phyloP scores from a whole-genome alignment of 768 basidiomycete genomes.

The Boletus rex-veris region DNA sequence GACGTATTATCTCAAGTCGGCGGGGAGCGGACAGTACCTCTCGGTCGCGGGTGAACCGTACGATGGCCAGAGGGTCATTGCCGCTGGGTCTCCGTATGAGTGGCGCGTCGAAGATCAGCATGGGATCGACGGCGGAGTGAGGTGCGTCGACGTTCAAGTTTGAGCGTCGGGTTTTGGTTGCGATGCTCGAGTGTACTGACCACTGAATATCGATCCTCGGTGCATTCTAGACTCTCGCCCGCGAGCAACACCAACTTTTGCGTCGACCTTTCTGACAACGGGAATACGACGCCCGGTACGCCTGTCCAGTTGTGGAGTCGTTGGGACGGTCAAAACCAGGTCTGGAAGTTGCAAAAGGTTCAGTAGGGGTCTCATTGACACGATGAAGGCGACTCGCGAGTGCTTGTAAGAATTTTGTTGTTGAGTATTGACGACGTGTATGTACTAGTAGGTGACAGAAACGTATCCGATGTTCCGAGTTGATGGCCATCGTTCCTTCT shows the following conservation, averaged over 20 bases:
- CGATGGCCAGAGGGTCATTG: constrained; percentile 43
- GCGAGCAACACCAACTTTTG: constrained; percentile 39
- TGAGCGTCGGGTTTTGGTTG: too few species aligned
- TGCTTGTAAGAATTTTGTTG: too few species aligned
- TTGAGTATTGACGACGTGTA: too few species aligned
- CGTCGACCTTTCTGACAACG: constrained; percentile 47
- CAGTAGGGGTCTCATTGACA: neutral
- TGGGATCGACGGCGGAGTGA: constrained; percentile 34
- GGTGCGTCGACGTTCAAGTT: constrained; percentile 33
- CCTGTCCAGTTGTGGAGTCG: constrained; percentile 45
- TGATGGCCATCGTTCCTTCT: too few species aligned
- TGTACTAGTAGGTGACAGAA: too few species aligned
- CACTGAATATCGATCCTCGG: too few species aligned
- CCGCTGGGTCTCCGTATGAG: constrained; percentile 31
- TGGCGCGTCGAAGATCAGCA: constrained; percentile 53
- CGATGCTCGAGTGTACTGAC: too few species aligned
- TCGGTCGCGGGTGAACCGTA: constrained; percentile 25
- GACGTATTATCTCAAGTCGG: constrained; percentile 43
- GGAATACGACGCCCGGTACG: constrained; percentile 43
- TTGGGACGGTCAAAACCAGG: constrained; percentile 51
- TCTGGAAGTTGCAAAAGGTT: constrained; percentile 36
- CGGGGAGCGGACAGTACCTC: constrained; percentile 40
- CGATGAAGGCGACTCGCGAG: too few species aligned
- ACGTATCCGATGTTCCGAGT: too few species aligned
- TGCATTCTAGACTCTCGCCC: constrained; percentile 40